phyloP scores from a whole-genome alignment of 2,329 filamentous ascomycete species.

The Domatiomyces globalis region DNA sequence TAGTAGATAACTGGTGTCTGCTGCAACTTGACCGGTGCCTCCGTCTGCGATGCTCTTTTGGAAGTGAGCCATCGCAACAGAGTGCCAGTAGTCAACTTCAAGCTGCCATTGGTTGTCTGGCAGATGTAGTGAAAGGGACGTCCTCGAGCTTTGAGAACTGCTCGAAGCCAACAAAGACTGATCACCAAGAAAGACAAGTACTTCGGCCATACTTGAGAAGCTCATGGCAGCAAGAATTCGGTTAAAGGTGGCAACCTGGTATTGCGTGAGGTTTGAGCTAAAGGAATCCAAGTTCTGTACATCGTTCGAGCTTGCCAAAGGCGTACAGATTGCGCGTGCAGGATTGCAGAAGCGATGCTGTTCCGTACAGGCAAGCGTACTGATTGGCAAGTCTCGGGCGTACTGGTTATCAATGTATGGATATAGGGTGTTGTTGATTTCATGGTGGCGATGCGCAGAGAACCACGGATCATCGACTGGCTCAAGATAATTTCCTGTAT shows the following conservation, averaged over 20 bases:
- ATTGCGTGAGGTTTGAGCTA: slow-evolving; percentile 5
- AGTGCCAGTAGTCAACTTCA: slow-evolving; percentile 11
- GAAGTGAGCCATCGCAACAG: slow-evolving; percentile 12
- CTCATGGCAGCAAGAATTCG: slow-evolving; percentile 7
- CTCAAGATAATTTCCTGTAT: slow-evolving; percentile 8
- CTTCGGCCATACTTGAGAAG: background rate
- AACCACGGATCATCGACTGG: slow-evolving; percentile 13
- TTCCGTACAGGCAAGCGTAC: slow-evolving; percentile 11
- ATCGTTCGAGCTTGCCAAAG: slow-evolving; percentile 7
- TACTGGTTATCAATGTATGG: slow-evolving; percentile 5
- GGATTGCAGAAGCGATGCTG: slow-evolving; percentile 12
- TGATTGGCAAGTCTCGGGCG: slow-evolving; percentile 6
- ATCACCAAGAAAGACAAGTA: slow-evolving; percentile 2
- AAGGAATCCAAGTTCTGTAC: slow-evolving; percentile 7
- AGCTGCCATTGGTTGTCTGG: slow-evolving; percentile 11
- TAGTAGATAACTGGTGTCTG: slow-evolving; percentile 5
- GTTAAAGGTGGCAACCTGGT: slow-evolving; percentile 11
- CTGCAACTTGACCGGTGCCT: slow-evolving; percentile 10
- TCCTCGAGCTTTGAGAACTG: background rate
- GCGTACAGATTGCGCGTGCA: no score
- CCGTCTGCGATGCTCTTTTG: slow-evolving; percentile 8
- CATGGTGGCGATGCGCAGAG: slow-evolving; percentile 5
- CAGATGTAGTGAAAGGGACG: slow-evolving; percentile 5
- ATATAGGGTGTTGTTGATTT: background rate
- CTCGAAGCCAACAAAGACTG: slow-evolving; percentile 8